Evolutionary conservation across 805 yeast genomes (phyloP).

Genomic region (Wickerhamiella lipophila): DNA sequence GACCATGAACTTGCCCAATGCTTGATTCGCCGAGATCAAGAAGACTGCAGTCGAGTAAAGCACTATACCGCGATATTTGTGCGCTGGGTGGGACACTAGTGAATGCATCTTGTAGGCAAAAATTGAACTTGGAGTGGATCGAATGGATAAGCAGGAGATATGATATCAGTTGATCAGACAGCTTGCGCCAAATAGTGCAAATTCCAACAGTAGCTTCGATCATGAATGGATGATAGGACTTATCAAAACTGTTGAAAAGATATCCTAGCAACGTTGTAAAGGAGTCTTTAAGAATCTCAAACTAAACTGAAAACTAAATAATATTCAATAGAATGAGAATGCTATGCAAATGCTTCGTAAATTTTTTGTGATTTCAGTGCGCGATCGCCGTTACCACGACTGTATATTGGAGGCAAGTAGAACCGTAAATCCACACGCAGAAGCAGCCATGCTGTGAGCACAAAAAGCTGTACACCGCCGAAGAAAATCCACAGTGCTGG

Average conservation of each 20-base stretch:
- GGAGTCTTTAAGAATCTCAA: no score
- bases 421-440: conserved; percentile 68
- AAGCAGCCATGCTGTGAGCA: conserved; percentile 43
- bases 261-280: no score
- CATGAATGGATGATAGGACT: no score
- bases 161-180: background rate
- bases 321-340: background rate
- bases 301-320: no score
- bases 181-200: no score
- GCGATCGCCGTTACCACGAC: background rate
- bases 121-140: background rate
- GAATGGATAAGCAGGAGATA: background rate
- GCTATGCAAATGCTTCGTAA: conserved; percentile 5
- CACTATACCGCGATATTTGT: background rate
- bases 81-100: background rate
- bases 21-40: conserved; percentile 19
- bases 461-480: conserved; percentile 52
- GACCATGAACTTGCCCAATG: conserved; percentile 19
- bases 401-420: conserved; percentile 43
- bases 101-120: background rate
- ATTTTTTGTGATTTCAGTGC: background rate
- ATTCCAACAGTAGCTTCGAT: no score
- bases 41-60: conserved; percentile 14
- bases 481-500: conserved; percentile 55
- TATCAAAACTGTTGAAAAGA: no score